Conservation (phyloP, 2,329 filamentous ascomycete species). For the Xylariales sp. region DNA sequence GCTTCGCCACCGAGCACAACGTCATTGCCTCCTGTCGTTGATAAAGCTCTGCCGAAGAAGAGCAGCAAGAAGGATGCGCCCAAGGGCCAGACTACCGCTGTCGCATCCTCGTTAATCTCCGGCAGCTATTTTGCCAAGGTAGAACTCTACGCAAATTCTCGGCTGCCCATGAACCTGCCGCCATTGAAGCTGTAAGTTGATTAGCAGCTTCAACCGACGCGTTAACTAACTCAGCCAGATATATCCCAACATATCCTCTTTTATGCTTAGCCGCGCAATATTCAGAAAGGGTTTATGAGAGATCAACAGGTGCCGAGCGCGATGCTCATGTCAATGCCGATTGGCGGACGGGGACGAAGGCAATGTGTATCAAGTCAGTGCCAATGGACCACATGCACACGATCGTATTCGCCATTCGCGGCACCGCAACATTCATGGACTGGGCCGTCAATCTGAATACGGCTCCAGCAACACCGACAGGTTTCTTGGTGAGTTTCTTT, state of each 20-base stretch:
- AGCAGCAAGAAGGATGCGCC: constrained; percentile 26
- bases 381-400: constrained; percentile 73
- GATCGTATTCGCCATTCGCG: constrained; percentile 79
- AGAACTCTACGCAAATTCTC: constrained; percentile 73
- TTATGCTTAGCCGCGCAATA: constrained; percentile 76
- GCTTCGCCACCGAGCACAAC: constrained; percentile 10
- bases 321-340: constrained; percentile 68
- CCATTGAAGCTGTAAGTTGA: constrained; percentile 59
- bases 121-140: constrained; percentile 70
- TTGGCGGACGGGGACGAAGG: constrained; percentile 71
- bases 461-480: constrained; percentile 58
- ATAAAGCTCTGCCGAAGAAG: constrained; percentile 21
- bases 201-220: neutral
- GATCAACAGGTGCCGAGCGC: constrained; percentile 56
- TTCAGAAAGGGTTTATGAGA: constrained; percentile 68
- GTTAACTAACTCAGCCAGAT: constrained; percentile 35
- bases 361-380: constrained; percentile 79
- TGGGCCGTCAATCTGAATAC: constrained; percentile 80
- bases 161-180: constrained; percentile 62
- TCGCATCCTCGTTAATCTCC: constrained; percentile 32
- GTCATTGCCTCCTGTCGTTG: constrained; percentile 10
- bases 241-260: constrained; percentile 71
- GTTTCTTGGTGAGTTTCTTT: constrained; percentile 53
- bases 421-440: constrained; percentile 75
- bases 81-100: constrained; percentile 31